phyloP scores from a whole-genome alignment of 352 stramenopile species.

The Phytophthora vignae region DNA sequence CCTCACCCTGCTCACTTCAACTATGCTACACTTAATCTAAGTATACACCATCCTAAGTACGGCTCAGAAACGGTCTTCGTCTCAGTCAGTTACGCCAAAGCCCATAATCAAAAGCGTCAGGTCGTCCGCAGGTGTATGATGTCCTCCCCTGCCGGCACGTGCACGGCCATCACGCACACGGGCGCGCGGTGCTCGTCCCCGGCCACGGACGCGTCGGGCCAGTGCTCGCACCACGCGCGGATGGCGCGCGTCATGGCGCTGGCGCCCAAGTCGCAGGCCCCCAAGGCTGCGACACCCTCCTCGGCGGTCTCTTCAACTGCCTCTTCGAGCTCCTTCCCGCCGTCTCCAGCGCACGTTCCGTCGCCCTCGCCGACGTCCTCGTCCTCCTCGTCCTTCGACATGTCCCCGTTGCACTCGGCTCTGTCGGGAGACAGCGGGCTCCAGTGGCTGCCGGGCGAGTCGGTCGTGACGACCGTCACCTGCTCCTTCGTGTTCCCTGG shows the following conservation, averaged over 20 bases:
- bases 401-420: constrained; percentile 19
- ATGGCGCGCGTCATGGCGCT: constrained; percentile 85
- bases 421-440: constrained; percentile 12
- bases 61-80: not conserved
- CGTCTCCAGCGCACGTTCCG: constrained; percentile 9
- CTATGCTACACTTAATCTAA: not conserved
- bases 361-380: constrained; percentile 27
- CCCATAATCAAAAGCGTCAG: constrained; percentile 13
- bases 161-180: constrained; percentile 68
- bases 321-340: constrained; percentile 13
- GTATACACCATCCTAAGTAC: constrained; percentile 9
- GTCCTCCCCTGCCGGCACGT: constrained; percentile 26
- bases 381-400: constrained; percentile 37
- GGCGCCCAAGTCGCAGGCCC: constrained; percentile 55
- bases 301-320: constrained; percentile 7
- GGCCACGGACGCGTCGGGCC: constrained; percentile 45
- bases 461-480: constrained; percentile 41
- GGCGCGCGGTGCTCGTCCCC: constrained; percentile 67
- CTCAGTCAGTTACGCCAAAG: not conserved
- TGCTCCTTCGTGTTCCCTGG: constrained; percentile 70
- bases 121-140: not conserved
- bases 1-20: constrained; percentile 3
- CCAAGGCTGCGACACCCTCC: constrained; percentile 5
- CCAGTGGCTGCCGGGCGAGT: constrained; percentile 52
- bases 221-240: constrained; percentile 82